Evolutionary conservation across 306 rosid species (phyloP).

Genomic region (Arachis stenosperma): DNA sequence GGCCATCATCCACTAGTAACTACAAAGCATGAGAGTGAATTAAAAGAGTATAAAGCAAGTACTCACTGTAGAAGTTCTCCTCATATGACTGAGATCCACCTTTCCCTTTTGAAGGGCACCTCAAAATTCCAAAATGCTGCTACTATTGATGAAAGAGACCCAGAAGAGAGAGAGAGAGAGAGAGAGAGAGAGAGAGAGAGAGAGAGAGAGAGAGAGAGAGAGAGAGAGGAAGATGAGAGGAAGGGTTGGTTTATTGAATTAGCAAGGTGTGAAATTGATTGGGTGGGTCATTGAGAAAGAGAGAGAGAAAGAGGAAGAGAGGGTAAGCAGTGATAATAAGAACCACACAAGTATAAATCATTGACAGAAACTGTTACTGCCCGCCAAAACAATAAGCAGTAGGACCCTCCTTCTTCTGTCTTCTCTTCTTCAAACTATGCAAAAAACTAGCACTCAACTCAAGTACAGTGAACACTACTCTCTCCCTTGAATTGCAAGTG

Average conservation of each 20-base stretch:
- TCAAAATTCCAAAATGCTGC: neutral
- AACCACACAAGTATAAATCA: slow-evolving; percentile 60
- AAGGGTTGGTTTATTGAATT: slow-evolving; percentile 29
- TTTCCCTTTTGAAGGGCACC: slow-evolving; percentile 35
- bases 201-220: slow-evolving; percentile 19
- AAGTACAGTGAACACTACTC: slow-evolving; percentile 5
- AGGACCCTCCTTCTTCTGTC: slow-evolving; percentile 48
- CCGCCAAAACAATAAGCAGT: slow-evolving; percentile 62
- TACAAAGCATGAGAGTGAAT: neutral
- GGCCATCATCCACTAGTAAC: neutral
- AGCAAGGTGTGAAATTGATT: slow-evolving; percentile 42
- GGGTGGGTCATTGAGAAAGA: slow-evolving; percentile 56
- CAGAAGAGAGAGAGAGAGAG: slow-evolving; percentile 10
- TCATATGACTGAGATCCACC: slow-evolving; percentile 71
- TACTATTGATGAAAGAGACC: slow-evolving; percentile 33
- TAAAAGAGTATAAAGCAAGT: slow-evolving; percentile 12
- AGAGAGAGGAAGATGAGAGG: slow-evolving; percentile 13
- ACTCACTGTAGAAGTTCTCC: slow-evolving; percentile 63
- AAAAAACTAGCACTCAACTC: slow-evolving; percentile 13
- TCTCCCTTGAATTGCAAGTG: too few species aligned
- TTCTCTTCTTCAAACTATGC: neutral
- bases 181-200: slow-evolving; percentile 17
- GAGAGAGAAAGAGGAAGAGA: slow-evolving; percentile 16
- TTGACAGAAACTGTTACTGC: slow-evolving; percentile 65
- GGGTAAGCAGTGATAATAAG: slow-evolving; percentile 17